These are phyloP conservation scores for Stephanodiscus minutulus DNA, from an alignment of 108 stramenopile genomes.

Conservation along the genomic window DNA sequence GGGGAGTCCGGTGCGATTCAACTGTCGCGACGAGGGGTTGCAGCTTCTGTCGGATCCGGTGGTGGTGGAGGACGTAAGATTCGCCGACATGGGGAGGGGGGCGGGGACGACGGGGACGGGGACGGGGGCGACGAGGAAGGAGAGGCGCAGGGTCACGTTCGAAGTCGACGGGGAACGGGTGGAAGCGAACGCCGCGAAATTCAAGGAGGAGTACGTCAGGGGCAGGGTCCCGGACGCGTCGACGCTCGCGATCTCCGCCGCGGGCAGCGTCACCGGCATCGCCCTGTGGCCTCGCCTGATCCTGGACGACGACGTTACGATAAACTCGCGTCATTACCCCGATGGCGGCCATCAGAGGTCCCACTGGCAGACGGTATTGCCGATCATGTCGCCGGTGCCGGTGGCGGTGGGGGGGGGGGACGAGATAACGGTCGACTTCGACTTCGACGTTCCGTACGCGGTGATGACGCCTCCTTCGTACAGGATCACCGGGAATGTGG, in stretches of 20 bases:
- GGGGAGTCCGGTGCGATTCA: conserved; percentile 68
- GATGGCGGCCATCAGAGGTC: conserved; percentile 61
- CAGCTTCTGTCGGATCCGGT: conserved; percentile 60
- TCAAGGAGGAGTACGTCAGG: conserved; percentile 43
- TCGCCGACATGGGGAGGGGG: conserved; percentile 33
- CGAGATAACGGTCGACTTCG: conserved; percentile 30
- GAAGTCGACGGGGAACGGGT: conserved; percentile 44
- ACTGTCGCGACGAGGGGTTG: conserved; percentile 70
- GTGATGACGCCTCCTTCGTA: conserved; percentile 44
- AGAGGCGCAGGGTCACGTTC: conserved; percentile 32
- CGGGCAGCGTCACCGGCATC: conserved; percentile 52
- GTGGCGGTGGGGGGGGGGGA: conserved; percentile 47
- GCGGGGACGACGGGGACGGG: not conserved
- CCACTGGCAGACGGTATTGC: conserved; percentile 80
- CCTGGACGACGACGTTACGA: conserved; percentile 25
- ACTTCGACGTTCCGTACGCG: conserved; percentile 41
- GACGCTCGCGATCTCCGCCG: conserved; percentile 23
- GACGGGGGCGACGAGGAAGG: not conserved
- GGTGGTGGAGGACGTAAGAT: conserved; percentile 62
- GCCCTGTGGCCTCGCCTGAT: conserved; percentile 71
- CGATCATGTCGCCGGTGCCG: conserved; percentile 55
- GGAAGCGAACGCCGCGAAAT: conserved; percentile 32
- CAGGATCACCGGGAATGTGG: conserved; percentile 46
- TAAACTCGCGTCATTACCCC: conserved; percentile 54
- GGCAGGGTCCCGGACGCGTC: conserved; percentile 38